Evolutionary conservation across 2,329 filamentous ascomycete species (phyloP), one percentile per base, ranked within the genome.

Genomic region (Pseudogymnoascus sp.): DNA sequence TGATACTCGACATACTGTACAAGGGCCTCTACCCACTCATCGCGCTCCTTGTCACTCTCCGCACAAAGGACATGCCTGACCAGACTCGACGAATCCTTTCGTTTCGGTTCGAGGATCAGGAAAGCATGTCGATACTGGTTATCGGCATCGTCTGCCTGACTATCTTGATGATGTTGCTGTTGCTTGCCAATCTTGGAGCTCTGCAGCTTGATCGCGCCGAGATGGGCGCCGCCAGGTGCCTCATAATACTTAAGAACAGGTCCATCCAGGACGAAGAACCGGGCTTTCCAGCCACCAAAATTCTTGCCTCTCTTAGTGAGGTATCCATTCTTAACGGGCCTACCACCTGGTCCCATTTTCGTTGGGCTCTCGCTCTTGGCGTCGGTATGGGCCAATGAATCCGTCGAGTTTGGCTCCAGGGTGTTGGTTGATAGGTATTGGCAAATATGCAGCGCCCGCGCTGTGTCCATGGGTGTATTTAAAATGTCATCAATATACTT

Each of bases 51-150:
- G 70, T 99, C 95, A 71, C 90, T 97, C 76, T 99, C 95, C 0
- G 95, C 93, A 74, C 95, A 99, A 17, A 99, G 80, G 0, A 99
- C 93, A 74, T 99, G 95, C 68, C 93, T 90, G 23, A 97, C 91
- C 62, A 93, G 83, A 68, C 89, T 92, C 21, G 82, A 87, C 0
- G 92, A 92, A 72, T 99, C 95, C 76, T 96, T 97, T 75, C 92
- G 91, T 79, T 99, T 99, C 1, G 93, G 93, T 73, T 99, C 95
- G 62, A 97, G 75, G 62, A 99, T 90, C 53, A 97, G 80, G 77
- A 99, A 99, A 0, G 95, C 95, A 76, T 99, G 95, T 5, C 95
- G 89, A 74, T 96, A 99, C 74, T 97, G 91, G 71, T 96, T 96
- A 65, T 97, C 95, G 59, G 85, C 78, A 63, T 96, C 92, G 50